Conservation (phyloP, 495 filamentous ascomycete species). For the Pyrenopolyporus hunteri region DNA sequence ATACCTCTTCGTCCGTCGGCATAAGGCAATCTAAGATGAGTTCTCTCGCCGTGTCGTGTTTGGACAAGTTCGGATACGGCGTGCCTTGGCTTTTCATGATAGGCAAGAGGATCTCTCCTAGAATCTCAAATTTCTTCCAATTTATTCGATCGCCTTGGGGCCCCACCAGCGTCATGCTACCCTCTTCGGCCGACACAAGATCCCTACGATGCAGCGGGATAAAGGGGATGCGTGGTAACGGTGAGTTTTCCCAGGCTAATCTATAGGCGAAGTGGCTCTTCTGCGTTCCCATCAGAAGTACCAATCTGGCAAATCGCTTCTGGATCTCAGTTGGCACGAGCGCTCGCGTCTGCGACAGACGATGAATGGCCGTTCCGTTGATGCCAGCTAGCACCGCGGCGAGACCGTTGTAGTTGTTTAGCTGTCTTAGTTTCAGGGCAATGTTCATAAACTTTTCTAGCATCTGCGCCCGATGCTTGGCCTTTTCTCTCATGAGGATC, state of each 20-base stretch:
- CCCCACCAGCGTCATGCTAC: conserved; percentile 85
- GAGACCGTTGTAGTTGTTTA: conserved; percentile 97
- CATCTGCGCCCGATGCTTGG: conserved; percentile 88
- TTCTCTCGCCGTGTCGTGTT: conserved; percentile 68
- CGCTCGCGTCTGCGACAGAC: conserved; percentile 80
- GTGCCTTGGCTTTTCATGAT: conserved; percentile 89
- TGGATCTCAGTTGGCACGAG: conserved; percentile 71
- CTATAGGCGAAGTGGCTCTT: conserved; percentile 94
- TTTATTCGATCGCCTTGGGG: conserved; percentile 80
- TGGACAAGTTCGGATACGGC: conserved; percentile 73
- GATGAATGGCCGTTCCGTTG: conserved; percentile 83
- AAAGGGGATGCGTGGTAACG: conserved; percentile 87
- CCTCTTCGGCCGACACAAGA: conserved; percentile 88
- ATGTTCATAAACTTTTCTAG: conserved; percentile 94
- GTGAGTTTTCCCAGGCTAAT: conserved; percentile 94
- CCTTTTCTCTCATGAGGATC: conserved; percentile 90
- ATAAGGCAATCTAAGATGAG: conserved; percentile 73
- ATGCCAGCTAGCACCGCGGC: conserved; percentile 93
- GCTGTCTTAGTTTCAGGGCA: conserved; percentile 78
- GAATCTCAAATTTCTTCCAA: conserved; percentile 98
- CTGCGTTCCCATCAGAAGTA: conserved; percentile 89
- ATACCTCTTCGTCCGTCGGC: conserved; percentile 65
- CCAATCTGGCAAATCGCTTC: conserved; percentile 85
- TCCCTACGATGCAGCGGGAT: conserved; percentile 90
- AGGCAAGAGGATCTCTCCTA: conserved; percentile 87